Evolutionary conservation across 805 yeast genomes (phyloP), one percentile per base, ranked within the genome.

Genomic region (Ogataea thermomethanolica): DNA sequence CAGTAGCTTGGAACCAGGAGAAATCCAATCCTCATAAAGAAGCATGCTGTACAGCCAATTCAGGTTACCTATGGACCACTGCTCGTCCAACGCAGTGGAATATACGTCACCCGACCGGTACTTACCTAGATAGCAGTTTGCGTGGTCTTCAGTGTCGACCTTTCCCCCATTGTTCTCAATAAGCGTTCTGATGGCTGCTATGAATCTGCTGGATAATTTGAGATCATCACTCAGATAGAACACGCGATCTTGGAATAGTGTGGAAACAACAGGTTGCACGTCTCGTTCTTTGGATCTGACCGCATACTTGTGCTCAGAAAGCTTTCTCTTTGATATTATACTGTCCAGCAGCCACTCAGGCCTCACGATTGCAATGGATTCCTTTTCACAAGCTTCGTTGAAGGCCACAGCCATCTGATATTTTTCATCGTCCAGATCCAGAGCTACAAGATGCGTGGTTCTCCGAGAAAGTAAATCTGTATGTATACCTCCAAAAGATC

Each of bases 281-380:
- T 13, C 13, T 24, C 25, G 25, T 23, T 26, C 35, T 21, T 12
- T 22, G 25, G 35, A 12, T 13, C 35, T 67, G n/a, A 81, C 58
- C 12, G 73, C 49, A 54, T 82, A 85, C 1, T 74, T 73, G 0
- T 55, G 43, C 38, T 78, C 90, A 38, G 74, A 74, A 8, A 83
- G 58, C 36, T 62, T 69, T 33, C 67, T 58, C 21, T 78, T 69
- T 27, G 70, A 56, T 39, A 73, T 76, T 45, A 85, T 66, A 54
- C 90, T 82, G 43, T 76, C 84, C 37, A 81, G 80, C 10, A 90
- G 61, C 96, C 96, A 91, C 14, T 78, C 76, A 0, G 96, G 95
- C 3, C 73, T 66, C 3, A 90, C 93, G 11, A 81, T 71, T 35
- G 73, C 69, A 25, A 84, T 79, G 25, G 67, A 58, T 26, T 67